Percentiles rank a stretch among this genome's conserved stretches.
Conservation (phyloP, 2,329 filamentous ascomycete species). For the Apiospora rasikravindrae region DNA sequence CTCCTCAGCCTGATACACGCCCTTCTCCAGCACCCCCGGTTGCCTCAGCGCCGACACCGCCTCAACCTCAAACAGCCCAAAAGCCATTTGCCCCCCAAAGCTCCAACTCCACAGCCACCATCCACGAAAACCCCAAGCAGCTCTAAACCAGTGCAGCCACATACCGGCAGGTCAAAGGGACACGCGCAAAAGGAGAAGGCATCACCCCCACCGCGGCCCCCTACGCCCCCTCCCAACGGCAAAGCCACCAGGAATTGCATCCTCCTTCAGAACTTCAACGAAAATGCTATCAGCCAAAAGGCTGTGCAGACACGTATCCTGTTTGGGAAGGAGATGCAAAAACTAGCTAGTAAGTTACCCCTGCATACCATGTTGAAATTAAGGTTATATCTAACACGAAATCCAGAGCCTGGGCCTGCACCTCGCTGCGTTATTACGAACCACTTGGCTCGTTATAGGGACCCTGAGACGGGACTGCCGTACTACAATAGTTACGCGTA, state of each 20-base stretch:
- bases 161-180: slow-evolving; percentile 32
- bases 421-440: slow-evolving; percentile 82
- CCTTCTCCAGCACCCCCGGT: slow-evolving; percentile 28
- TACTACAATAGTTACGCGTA: slow-evolving; percentile 84
- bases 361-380: not conserved
- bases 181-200: slow-evolving; percentile 27
- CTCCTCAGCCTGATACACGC: slow-evolving; percentile 28
- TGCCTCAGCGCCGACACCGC: slow-evolving; percentile 14
- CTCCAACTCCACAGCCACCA: slow-evolving; percentile 23
- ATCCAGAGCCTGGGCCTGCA: slow-evolving; percentile 53
- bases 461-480: slow-evolving; percentile 81
- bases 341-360: slow-evolving; percentile 54
- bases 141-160: slow-evolving; percentile 30
- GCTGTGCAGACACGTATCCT: slow-evolving; percentile 63
- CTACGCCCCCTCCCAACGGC: slow-evolving; percentile 44
- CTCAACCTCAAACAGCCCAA: slow-evolving; percentile 23
- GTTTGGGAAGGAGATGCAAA: slow-evolving; percentile 64
- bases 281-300: slow-evolving; percentile 60
- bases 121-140: slow-evolving; percentile 28
- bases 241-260: slow-evolving; percentile 64
- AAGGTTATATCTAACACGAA: slow-evolving; percentile 28
- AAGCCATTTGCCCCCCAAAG: slow-evolving; percentile 19
- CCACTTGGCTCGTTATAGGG: slow-evolving; percentile 79
- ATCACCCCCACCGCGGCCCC: slow-evolving; percentile 37
- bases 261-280: slow-evolving; percentile 65